Percentiles rank a stretch among this genome's conserved stretches.
Evolutionary conservation across 345 rosid genomes (phyloP).

Genomic region (Punica granatum): DNA sequence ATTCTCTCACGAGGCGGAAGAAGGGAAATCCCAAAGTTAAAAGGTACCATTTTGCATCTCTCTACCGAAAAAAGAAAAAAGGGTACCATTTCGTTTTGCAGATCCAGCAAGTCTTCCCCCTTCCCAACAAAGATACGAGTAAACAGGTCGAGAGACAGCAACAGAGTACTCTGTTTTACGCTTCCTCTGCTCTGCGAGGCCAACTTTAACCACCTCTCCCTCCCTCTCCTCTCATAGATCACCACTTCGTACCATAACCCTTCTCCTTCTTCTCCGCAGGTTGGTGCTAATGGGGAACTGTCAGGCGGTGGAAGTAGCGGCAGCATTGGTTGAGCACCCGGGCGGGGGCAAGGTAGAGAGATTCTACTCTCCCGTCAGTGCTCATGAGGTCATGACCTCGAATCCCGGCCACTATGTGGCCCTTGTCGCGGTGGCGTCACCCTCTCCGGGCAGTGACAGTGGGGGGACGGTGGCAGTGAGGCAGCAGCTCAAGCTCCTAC

Average conservation of each 20-base stretch:
- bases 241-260: background rate
- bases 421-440: conserved; percentile 45
- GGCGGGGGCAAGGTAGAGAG: conserved; percentile 59
- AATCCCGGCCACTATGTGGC: conserved; percentile 89
- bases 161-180: background rate
- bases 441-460: conserved; percentile 23
- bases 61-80: too few relatives aligned
- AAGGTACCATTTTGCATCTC: too few relatives aligned
- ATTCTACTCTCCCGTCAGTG: conserved; percentile 68
- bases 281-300: conserved; percentile 61
- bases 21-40: too few relatives aligned
- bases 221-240: background rate
- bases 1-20: too few relatives aligned
- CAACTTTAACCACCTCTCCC: background rate
- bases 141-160: background rate
- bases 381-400: conserved; percentile 58
- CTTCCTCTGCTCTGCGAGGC: background rate
- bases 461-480: conserved; percentile 41
- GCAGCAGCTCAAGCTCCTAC: conserved; percentile 72
- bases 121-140: background rate
- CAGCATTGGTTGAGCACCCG: conserved; percentile 75
- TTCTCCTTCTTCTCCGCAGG: background rate
- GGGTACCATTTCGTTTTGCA: conserved; percentile 2
- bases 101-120: conserved; percentile 4
- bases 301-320: conserved; percentile 83